Evolutionary conservation across 2,329 filamentous ascomycete genomes (phyloP).

Genomic region (Verticillium klebahnii): DNA sequence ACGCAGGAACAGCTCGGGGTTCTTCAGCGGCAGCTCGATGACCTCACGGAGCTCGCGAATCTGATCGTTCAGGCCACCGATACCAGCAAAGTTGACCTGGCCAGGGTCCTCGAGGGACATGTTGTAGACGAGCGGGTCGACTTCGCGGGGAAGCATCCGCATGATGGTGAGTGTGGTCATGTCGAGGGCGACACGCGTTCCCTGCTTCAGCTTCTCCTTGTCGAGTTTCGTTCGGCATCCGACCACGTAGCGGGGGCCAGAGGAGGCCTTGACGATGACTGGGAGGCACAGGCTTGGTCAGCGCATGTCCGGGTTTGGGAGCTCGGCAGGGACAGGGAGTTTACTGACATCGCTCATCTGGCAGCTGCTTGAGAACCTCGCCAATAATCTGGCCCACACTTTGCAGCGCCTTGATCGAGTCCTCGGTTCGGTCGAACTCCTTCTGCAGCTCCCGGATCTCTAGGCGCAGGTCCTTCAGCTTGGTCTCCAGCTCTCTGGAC

Average conservation of each 20-base stretch:
- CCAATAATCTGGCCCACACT: constrained; percentile 99
- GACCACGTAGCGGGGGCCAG: constrained; percentile 94
- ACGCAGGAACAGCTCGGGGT: constrained; percentile 92
- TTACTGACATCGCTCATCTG: constrained; percentile 91
- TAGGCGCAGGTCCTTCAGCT: constrained; percentile 87
- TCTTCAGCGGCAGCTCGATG: constrained; percentile 96
- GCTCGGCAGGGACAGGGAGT: constrained; percentile 1
- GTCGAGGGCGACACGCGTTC: constrained; percentile 92
- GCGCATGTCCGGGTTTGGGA: neutral
- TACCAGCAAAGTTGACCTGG: constrained; percentile 95
- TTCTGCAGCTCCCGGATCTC: constrained; percentile 95
- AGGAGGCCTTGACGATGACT: constrained; percentile 99
- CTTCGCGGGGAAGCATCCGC: constrained; percentile 98
- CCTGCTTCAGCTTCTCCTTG: constrained; percentile 95
- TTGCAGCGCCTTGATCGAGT: constrained; percentile 98
- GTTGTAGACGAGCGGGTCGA: constrained; percentile 98
- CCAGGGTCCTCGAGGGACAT: constrained; percentile 99
- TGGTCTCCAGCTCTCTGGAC: constrained; percentile 97
- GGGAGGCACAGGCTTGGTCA: constrained; percentile 4
- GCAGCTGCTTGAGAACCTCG: constrained; percentile 96
- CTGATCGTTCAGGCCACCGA: constrained; percentile 96
- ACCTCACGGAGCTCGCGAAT: constrained; percentile 96
- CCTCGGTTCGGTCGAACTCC: constrained; percentile 94
- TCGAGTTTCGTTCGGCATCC: constrained; percentile 98
- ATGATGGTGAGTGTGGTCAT: constrained; percentile 99